Evolutionary conservation across 1,284 basidiomycete species (phyloP), one percentile per base, ranked within the genome.

Genomic region (Trichosporon coremiiforme): DNA sequence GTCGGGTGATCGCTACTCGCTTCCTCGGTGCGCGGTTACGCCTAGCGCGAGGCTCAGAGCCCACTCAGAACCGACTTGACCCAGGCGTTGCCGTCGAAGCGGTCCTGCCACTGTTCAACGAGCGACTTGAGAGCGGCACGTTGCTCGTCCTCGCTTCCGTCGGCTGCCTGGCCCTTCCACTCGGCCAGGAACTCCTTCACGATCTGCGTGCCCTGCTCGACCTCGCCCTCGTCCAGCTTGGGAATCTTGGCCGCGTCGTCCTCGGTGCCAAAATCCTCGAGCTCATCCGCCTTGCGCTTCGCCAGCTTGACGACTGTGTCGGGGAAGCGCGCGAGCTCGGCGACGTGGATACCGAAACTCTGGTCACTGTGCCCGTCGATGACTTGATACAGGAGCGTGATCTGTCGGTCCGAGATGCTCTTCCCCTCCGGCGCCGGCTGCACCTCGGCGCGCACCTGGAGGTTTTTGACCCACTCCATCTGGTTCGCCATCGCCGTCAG

Each of bases 261-360:
- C 57, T 35, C 57, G 57, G 57, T 60, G 33, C 90, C 90, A 82
- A 95, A 96, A 78, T 98, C 95, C 84, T 99, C 97, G 35, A 99
- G 85, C 75, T 98, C 96, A 75, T 96, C 93, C 0, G 96, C 96
- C 80, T 98, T 99, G 63, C 91, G 88, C 83, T 93, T 94, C 4
- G 97, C 97, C 66, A 97, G 87, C 92, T 91, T 93, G 71, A 98
- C 89, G 4, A 99, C 95, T 72, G 89, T 90, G 68, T 95, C 92
- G 0, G 96, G 97, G 84, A 99, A 99, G 79, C 96, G 94, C 12
- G 97, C 96, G 45, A 99, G 86, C 80, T 96, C 89, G 0, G 97
- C 97, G 22, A 99, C 97, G 76, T 99, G 95, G 62, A 99, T 99
- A 84, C 97, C 97, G 78, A 98, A 98, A 79, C 93, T 95, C 83